Conservation (phyloP, 1,139 yeast genomes). For the Zygotorulaspora mrakii region DNA sequence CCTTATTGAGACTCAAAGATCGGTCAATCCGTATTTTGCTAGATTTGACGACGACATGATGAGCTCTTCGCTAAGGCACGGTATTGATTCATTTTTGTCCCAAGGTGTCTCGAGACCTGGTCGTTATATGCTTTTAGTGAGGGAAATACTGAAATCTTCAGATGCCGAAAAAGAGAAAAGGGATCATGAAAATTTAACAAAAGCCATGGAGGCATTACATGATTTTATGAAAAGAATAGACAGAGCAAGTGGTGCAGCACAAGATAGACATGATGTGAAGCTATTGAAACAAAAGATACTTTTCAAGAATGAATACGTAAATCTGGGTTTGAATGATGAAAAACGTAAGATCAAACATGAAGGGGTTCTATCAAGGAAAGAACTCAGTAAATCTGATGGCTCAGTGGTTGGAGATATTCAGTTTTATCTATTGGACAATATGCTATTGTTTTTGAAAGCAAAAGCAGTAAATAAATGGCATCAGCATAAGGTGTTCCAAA, state of each 20-base stretch:
- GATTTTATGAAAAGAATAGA: conserved; percentile 78
- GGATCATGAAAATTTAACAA: conserved; percentile 66
- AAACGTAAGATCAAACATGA: conserved; percentile 58
- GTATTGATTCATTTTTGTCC: conserved; percentile 85
- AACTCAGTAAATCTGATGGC: conserved; percentile 32
- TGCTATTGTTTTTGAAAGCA: conserved; percentile 77
- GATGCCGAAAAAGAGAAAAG: conserved; percentile 49
- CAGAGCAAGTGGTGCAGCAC: conserved; percentile 88
- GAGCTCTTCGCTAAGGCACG: conserved; percentile 79
- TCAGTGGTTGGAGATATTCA: conserved; percentile 54
- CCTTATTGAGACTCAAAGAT: conserved; percentile 92
- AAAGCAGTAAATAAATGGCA: conserved; percentile 88
- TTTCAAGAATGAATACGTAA: conserved; percentile 82
- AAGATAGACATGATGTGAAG: conserved; percentile 86
- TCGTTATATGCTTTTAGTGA: conserved; percentile 79
- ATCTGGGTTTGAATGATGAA: conserved; percentile 78
- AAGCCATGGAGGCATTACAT: conserved; percentile 73
- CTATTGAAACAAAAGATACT: conserved; percentile 73
- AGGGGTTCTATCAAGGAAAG: conserved; percentile 38
- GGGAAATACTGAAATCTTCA: conserved; percentile 80
- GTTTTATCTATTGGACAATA: conserved; percentile 84
- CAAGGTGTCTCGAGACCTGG: conserved; percentile 97
- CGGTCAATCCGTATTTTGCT: conserved; percentile 84
- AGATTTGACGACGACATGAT: conserved; percentile 89
- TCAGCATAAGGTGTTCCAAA: conserved; percentile 83